phyloP scores from a whole-genome alignment of 768 basidiomycete genomes.

The Boletus vermiculosoides region DNA sequence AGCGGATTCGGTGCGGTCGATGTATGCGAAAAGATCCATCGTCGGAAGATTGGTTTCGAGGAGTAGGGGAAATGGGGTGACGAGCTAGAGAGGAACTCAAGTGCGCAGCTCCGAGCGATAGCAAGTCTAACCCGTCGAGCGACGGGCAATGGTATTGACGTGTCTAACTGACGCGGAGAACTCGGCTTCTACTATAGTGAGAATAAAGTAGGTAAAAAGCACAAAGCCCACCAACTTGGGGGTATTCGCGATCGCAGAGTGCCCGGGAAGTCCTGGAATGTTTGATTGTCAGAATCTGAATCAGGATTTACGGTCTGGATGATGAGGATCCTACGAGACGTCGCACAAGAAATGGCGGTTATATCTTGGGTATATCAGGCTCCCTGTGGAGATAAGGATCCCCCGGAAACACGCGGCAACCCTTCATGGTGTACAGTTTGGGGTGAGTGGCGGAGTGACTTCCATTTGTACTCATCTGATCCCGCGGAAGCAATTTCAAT shows the following conservation, averaged over 20 bases:
- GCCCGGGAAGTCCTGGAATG: not conserved
- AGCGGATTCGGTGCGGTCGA: slow-evolving; percentile 27
- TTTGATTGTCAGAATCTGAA: not conserved
- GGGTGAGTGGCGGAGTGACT: not conserved
- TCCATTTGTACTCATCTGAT: not conserved
- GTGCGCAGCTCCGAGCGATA: not conserved
- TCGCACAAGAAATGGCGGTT: not conserved
- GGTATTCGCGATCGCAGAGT: not conserved
- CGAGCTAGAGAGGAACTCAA: too few relatives aligned
- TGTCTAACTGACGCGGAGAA: not conserved
- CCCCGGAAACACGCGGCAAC: not conserved
- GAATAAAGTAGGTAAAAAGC: not conserved
- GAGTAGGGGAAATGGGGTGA: too few relatives aligned
- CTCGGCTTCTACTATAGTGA: not conserved
- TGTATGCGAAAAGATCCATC: slow-evolving; percentile 20
- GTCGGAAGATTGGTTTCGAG: too few relatives aligned
- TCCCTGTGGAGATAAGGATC: not conserved
- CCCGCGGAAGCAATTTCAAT: slow-evolving; percentile 5
- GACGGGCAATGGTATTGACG: not conserved
- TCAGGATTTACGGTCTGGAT: too few relatives aligned
- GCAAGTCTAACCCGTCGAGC: not conserved
- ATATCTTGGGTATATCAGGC: not conserved
- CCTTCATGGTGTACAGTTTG: not conserved
- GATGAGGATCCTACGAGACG: not conserved
- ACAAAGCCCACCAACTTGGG: not conserved